Evolutionary conservation across 2,329 filamentous ascomycete genomes (phyloP), one percentile per base, ranked within the genome.

Genomic region (Xylaria sp.): DNA sequence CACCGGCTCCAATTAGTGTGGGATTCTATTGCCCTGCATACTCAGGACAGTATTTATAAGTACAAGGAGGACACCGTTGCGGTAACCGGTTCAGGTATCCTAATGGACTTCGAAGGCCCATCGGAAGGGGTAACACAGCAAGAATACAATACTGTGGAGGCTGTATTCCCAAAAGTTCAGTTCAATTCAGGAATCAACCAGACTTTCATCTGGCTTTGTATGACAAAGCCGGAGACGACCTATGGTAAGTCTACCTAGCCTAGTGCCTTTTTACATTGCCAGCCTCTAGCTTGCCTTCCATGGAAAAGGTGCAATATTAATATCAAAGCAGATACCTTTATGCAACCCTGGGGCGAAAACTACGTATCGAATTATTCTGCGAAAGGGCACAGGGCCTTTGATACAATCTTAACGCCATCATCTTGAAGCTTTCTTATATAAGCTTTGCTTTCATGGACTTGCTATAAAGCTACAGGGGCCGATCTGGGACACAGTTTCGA

Each of bases 11-110:
- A 85, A 73, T 75, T 84, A 5, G 77, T 83, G 15, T 85, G 82
- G 82, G 83, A 85, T 68, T 72, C 79, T 13, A 85, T 86, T 64
- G 83, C 83, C 0, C 75, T 85, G 63, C 82, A 83, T 70, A 80
- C 79, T 0, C 78, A 77, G 5, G 65, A 66, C 0, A 75, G 67
- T n/a, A 79, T 84, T 38, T 77, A 76, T 11, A 66, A 66, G 9
- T 78, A 82, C 71, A 85, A 84, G 70, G 77, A 84, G 72, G 74
- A 78, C 5, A 79, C 79, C 50, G 82, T 84, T 7, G 73, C 75
- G 57, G 75, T 78, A 0, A 72, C 73, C 5, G 67, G 72, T 11
- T 66, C 72, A 17, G 80, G 79, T 1, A 79, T 82, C 50, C 57
- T 69, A 45, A 76, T 79, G 20, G 81, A 84, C 55, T 81, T 83